phyloP scores from a whole-genome alignment of 2,329 filamentous ascomycete species.

The Nectriaceae sp. region DNA sequence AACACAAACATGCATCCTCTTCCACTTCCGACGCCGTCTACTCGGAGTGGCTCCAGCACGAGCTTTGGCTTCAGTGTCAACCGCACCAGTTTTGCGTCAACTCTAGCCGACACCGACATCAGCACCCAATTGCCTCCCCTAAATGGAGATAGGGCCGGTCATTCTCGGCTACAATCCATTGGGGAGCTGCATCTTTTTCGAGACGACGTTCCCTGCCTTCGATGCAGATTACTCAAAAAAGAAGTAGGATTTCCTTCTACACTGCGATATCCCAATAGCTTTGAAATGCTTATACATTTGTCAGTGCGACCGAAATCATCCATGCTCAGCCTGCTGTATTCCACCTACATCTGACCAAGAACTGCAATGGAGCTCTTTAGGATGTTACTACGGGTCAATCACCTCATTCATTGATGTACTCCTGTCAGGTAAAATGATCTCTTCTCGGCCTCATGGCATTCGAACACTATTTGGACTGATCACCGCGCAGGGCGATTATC shows the following conservation, averaged over 20 bases:
- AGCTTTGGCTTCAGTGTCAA: constrained; percentile 43
- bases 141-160: constrained; percentile 54
- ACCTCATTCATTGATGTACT: constrained; percentile 50
- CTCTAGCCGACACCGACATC: constrained; percentile 48
- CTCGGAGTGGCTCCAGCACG: constrained; percentile 27
- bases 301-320: constrained; percentile 54
- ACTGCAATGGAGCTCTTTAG: constrained; percentile 50
- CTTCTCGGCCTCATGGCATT: not conserved
- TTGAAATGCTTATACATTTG: constrained; percentile 13
- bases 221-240: constrained; percentile 49
- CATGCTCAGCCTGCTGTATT: constrained; percentile 50
- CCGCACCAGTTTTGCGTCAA: constrained; percentile 36
- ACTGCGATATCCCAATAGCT: not conserved
- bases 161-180: constrained; percentile 57
- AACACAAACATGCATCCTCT: constrained; percentile 31
- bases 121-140: constrained; percentile 57
- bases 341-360: constrained; percentile 38
- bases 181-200: constrained; percentile 54
- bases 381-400: constrained; percentile 53
- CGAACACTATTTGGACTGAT: constrained; percentile 11
- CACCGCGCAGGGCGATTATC: constrained; percentile 43
- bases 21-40: constrained; percentile 32
- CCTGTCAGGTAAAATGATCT: constrained; percentile 46
- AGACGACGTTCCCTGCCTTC: constrained; percentile 51
- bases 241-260: constrained; percentile 39